phyloP scores from a whole-genome alignment of 75 land plant genomes.

The Selaginella tamariscina region DNA sequence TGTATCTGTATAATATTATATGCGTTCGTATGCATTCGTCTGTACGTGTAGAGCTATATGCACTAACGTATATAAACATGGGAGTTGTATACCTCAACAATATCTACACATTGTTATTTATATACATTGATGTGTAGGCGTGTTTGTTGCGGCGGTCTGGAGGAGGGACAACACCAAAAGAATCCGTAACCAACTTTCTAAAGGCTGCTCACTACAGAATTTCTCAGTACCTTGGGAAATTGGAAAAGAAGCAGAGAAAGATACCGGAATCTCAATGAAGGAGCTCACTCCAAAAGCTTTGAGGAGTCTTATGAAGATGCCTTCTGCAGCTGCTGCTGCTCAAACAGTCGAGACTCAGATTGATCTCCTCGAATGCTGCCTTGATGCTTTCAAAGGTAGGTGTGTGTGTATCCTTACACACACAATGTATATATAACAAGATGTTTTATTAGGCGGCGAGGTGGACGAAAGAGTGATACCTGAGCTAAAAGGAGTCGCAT shows the following conservation, averaged over 20 bases:
- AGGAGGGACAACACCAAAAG: constrained; percentile 41
- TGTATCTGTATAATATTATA: no score
- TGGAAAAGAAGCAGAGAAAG: constrained; percentile 57
- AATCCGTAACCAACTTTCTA: constrained; percentile 71
- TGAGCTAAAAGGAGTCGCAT: constrained; percentile 70
- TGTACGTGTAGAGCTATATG: no score
- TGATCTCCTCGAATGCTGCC: constrained; percentile 79
- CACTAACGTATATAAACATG: no score
- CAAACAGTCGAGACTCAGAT: constrained; percentile 62
- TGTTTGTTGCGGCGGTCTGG: constrained; percentile 73
- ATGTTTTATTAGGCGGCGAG: neutral
- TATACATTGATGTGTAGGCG: no score
- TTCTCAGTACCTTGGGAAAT: constrained; percentile 90
- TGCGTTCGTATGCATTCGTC: no score
- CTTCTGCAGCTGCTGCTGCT: constrained; percentile 46
- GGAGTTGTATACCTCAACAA: no score
- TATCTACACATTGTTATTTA: no score
- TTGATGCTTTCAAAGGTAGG: constrained; percentile 25
- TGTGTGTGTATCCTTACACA: constrained; percentile 58
- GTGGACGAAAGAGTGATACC: constrained; percentile 17
- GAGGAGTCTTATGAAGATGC: constrained; percentile 47
- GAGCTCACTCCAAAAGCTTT: constrained; percentile 87
- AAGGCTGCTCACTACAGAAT: constrained; percentile 86
- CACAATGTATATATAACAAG: neutral
- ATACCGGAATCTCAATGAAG: constrained; percentile 52